Evolutionary conservation across 2,329 filamentous ascomycete species (phyloP).

Genomic region (Cladophialophora chaetospira): DNA sequence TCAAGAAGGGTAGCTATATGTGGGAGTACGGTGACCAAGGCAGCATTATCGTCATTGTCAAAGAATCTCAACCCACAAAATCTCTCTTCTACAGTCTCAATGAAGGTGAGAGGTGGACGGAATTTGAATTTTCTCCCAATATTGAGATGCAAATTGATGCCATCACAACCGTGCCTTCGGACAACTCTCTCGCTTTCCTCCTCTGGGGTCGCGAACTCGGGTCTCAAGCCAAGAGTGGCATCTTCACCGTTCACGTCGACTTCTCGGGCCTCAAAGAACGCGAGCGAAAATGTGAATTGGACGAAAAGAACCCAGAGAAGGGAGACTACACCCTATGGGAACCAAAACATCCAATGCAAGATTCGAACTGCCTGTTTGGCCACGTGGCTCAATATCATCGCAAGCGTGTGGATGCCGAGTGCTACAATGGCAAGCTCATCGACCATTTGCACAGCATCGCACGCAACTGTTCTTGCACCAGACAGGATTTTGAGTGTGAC

Average conservation of each 20-base stretch:
- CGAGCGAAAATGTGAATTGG: slow-evolving; percentile 63
- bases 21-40: slow-evolving; percentile 98
- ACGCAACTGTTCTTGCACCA: slow-evolving; percentile 78
- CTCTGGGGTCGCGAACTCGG: slow-evolving; percentile 72
- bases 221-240: slow-evolving; percentile 45
- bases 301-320: slow-evolving; percentile 61
- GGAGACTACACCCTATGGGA: slow-evolving; percentile 83
- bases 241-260: slow-evolving; percentile 81
- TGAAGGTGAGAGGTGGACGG: slow-evolving; percentile 76
- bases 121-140: slow-evolving; percentile 70
- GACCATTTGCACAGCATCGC: slow-evolving; percentile 62
- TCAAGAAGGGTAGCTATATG: slow-evolving; percentile 84
- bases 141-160: slow-evolving; percentile 72
- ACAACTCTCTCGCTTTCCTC: slow-evolving; percentile 86
- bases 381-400: slow-evolving; percentile 87
- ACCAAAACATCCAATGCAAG: slow-evolving; percentile 76
- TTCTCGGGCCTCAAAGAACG: slow-evolving; percentile 78
- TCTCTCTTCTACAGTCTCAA: slow-evolving; percentile 75
- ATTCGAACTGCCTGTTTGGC: slow-evolving; percentile 86
- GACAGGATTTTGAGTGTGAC: slow-evolving; percentile 91
- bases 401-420: slow-evolving; percentile 76
- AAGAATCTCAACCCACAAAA: slow-evolving; percentile 68
- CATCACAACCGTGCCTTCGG: slow-evolving; percentile 85
- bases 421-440: slow-evolving; percentile 73
- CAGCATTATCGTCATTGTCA: slow-evolving; percentile 84